Conservation (phyloP, 768 basidiomycete genomes). For the Kwoniella mangroviensis region DNA sequence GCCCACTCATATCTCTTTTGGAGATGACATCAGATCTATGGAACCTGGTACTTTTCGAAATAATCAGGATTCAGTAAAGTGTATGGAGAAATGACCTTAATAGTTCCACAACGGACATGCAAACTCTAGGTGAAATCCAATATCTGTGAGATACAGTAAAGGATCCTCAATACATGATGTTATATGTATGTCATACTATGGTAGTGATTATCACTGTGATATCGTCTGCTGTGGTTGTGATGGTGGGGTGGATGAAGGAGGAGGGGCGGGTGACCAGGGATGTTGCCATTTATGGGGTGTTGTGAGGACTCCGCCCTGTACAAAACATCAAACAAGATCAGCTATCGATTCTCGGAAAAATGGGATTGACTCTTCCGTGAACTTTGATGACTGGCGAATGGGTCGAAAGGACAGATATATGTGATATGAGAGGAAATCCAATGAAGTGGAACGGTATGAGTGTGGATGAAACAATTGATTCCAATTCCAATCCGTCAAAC, state of each 20-base stretch:
- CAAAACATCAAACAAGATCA: not conserved
- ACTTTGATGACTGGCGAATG: no score
- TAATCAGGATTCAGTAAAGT: no score
- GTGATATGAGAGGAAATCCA: no score
- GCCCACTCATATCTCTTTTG: no score
- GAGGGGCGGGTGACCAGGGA: conserved; percentile 30
- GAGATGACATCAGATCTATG: no score
- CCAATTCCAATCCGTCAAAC: no score
- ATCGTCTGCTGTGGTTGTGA: conserved; percentile 18
- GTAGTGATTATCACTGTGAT: not conserved
- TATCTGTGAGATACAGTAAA: not conserved
- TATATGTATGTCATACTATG: not conserved
- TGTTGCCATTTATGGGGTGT: conserved; percentile 53
- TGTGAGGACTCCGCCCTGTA: conserved; percentile 45
- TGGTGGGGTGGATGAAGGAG: conserved; percentile 13
- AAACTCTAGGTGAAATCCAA: not conserved
- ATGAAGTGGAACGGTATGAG: no score
- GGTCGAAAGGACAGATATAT: not conserved
- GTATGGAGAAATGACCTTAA: no score
- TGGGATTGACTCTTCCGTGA: not conserved
- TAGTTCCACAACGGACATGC: no score
- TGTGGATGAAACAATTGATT: no score
- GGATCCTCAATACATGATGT: not conserved
- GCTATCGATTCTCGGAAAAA: not conserved
- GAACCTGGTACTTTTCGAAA: no score